Evolutionary conservation across 257 asterid genomes (phyloP).

Genomic region (Nicotiana undulata): DNA sequence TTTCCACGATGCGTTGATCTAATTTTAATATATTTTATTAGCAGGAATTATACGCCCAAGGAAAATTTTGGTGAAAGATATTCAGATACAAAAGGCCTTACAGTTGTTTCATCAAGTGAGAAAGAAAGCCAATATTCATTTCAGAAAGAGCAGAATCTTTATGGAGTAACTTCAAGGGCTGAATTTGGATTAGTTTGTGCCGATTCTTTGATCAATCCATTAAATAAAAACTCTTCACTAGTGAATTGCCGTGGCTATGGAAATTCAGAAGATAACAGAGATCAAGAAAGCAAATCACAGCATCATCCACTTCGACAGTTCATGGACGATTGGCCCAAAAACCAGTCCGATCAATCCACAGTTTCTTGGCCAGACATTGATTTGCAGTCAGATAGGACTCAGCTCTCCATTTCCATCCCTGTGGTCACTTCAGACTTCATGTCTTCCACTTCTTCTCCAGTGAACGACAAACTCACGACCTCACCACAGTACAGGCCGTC

Average conservation of each 20-base stretch:
- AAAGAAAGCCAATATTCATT: conserved; percentile 18
- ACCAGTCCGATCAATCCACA: conserved; percentile 15
- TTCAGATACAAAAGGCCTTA: conserved; percentile 18
- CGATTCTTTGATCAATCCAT: conserved; percentile 74
- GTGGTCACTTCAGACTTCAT: conserved; percentile 38
- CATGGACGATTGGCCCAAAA: conserved; percentile 66
- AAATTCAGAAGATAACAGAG: conserved; percentile 15
- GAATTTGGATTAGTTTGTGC: conserved; percentile 75
- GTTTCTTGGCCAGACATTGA: conserved; percentile 40
- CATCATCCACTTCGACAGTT: conserved; percentile 46
- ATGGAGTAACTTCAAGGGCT: conserved; percentile 21
- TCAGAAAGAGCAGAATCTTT: conserved; percentile 23
- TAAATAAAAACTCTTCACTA: conserved; percentile 38
- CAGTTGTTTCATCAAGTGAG: conserved; percentile 25
- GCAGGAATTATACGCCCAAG: conserved; percentile 36
- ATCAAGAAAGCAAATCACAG: conserved; percentile 21
- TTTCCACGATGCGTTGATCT: background rate
- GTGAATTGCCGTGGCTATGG: conserved; percentile 26
- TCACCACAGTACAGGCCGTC: conserved; percentile 34
- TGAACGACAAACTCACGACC: conserved; percentile 21
- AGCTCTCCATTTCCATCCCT: conserved; percentile 76
- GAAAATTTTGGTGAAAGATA: conserved; percentile 24
- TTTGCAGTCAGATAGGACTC: conserved; percentile 41
- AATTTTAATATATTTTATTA: background rate
- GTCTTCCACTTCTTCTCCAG: conserved; percentile 51